These are phyloP conservation scores for Rhizomucor miehei DNA, from an alignment of 371 early-diverging fungal genomes.

Conservation along the genomic window DNA sequence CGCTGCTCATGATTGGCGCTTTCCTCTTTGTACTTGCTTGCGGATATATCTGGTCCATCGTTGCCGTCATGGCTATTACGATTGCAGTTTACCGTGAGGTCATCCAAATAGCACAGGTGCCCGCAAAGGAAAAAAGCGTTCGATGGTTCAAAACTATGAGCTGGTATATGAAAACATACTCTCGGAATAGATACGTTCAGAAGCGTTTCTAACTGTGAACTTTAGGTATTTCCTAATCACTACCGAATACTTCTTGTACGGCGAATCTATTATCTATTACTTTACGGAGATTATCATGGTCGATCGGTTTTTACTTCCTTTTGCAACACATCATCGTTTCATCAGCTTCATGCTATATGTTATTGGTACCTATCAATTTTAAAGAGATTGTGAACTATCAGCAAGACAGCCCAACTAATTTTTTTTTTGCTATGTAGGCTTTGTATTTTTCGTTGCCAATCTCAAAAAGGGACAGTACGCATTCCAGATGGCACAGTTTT, in stretches of 20 bases:
- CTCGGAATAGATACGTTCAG: background rate
- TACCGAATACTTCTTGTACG: slow-evolving; percentile 91
- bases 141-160: slow-evolving; percentile 93
- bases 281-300: slow-evolving; percentile 77
- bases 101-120: slow-evolving; percentile 81
- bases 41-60: slow-evolving; percentile 77
- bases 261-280: slow-evolving; percentile 87
- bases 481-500: slow-evolving; percentile 93
- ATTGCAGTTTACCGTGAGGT: slow-evolving; percentile 86
- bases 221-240: slow-evolving; percentile 77
- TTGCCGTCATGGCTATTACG: slow-evolving; percentile 83
- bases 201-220: background rate
- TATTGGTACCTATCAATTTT: slow-evolving; percentile 51
- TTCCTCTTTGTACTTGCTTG: slow-evolving; percentile 79
- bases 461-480: slow-evolving; percentile 86
- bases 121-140: slow-evolving; percentile 80
- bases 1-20: slow-evolving; percentile 83
- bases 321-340: slow-evolving; percentile 93
- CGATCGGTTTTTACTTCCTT: slow-evolving; percentile 77
- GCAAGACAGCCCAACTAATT: too few species aligned
- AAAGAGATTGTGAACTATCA: background rate
- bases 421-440: slow-evolving; percentile 45
- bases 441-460: slow-evolving; percentile 92
- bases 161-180: too few species aligned
- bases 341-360: slow-evolving; percentile 89